Conservation (phyloP, 2,329 filamentous ascomycete genomes). For the Penicillium verrucosum region DNA sequence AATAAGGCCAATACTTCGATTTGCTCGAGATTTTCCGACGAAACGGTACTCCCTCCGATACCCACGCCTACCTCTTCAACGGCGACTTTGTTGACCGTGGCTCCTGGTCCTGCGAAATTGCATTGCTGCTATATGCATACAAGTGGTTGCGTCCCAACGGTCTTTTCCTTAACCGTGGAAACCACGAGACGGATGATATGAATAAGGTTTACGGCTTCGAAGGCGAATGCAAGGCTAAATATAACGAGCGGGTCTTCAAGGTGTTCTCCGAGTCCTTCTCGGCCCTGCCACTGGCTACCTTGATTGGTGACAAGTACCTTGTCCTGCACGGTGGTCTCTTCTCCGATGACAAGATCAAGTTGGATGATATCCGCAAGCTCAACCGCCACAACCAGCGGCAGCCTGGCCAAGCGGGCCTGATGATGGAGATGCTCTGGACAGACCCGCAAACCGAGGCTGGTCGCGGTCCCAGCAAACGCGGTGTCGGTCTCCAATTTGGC, state of each 20-base stretch:
- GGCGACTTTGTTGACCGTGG: slow-evolving; percentile 97
- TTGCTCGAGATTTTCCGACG: slow-evolving; percentile 92
- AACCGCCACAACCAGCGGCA: slow-evolving; percentile 88
- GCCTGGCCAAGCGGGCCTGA: slow-evolving; percentile 86
- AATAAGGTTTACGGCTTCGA: slow-evolving; percentile 98
- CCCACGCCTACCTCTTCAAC: slow-evolving; percentile 95
- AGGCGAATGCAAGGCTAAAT: slow-evolving; percentile 97
- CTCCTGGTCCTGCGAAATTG: slow-evolving; percentile 97
- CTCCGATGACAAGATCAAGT: slow-evolving; percentile 83
- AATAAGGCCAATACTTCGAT: slow-evolving; percentile 94
- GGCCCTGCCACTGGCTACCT: slow-evolving; percentile 82
- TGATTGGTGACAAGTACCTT: slow-evolving; percentile 87
- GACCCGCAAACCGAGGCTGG: slow-evolving; percentile 85
- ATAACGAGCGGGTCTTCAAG: slow-evolving; percentile 94
- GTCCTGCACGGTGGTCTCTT: slow-evolving; percentile 93
- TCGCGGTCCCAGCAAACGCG: slow-evolving; percentile 90
- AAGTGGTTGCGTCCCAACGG: slow-evolving; percentile 86
- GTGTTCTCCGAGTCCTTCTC: slow-evolving; percentile 98
- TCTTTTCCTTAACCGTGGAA: slow-evolving; percentile 96
- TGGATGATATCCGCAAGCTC: slow-evolving; percentile 91
- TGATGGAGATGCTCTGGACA: slow-evolving; percentile 99
- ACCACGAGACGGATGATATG: slow-evolving; percentile 99
- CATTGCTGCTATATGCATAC: slow-evolving; percentile 87
- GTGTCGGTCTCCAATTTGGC: slow-evolving; percentile 93
- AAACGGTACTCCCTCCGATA: slow-evolving; percentile 79